Conservation (phyloP, 208 protist genomes). For the Leishmania lainsoni region DNA sequence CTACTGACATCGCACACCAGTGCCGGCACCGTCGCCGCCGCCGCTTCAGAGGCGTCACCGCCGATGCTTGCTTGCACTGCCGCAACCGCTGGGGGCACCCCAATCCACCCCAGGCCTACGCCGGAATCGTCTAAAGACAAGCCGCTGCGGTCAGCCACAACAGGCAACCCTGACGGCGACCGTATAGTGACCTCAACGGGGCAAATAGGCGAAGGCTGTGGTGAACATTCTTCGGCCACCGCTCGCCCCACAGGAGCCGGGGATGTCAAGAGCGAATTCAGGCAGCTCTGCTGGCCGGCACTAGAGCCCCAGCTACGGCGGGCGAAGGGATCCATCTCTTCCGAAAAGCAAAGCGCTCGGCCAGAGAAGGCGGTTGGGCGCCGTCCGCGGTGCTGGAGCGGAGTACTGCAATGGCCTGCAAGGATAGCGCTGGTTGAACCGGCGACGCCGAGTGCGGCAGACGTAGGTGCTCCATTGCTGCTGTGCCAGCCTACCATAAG, state of each 20-base stretch:
- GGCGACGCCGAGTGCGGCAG: neutral
- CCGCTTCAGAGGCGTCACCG: neutral
- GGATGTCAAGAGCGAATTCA: constrained; percentile 30
- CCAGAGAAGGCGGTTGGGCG: constrained; percentile 17
- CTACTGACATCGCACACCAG: neutral
- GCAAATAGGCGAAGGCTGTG: constrained; percentile 30
- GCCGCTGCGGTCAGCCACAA: constrained; percentile 16
- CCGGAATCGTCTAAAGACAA: constrained; percentile 24
- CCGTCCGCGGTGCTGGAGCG: constrained; percentile 7
- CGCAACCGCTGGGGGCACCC: neutral
- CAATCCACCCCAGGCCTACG: constrained; percentile 18
- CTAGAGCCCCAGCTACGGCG: constrained; percentile 31
- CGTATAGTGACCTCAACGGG: constrained; percentile 6
- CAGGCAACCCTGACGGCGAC: constrained; percentile 24
- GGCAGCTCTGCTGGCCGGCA: constrained; percentile 22
- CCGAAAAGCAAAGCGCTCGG: constrained; percentile 29
- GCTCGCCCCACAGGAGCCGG: constrained; percentile 12
- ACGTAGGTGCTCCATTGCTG: neutral
- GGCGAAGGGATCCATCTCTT: constrained; percentile 25
- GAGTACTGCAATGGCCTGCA: constrained; percentile 21
- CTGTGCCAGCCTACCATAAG: neutral
- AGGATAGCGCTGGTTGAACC: neutral
- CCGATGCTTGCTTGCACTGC: neutral
- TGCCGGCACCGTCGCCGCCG: neutral
- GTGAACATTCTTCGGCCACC: constrained; percentile 22